phyloP scores from a whole-genome alignment of 139 green algal species.

The Chlamydomonas sp. region DNA sequence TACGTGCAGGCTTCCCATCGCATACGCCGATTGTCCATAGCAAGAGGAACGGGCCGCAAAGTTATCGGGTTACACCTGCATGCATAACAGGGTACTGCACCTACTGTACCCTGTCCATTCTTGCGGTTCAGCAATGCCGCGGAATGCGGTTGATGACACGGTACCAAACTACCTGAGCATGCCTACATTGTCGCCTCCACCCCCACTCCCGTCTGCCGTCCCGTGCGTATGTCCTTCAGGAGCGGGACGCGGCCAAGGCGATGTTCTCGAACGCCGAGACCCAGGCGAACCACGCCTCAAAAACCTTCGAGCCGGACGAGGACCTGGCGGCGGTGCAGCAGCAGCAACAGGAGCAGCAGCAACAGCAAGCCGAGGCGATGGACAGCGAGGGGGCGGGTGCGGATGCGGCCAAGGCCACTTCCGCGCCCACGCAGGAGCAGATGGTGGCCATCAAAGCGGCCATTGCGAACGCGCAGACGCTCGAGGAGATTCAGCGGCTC shows the following conservation, averaged over 20 bases:
- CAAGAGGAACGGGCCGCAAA: too few species aligned
- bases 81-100: too few species aligned
- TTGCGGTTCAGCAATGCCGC: too few species aligned
- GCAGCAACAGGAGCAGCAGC: slow-evolving; percentile 25
- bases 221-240: slow-evolving; percentile 43
- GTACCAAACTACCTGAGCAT: too few species aligned
- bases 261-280: slow-evolving; percentile 63
- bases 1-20: too few species aligned
- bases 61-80: too few species aligned
- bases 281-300: slow-evolving; percentile 52
- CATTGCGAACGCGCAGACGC: slow-evolving; percentile 88
- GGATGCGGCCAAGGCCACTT: slow-evolving; percentile 22
- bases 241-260: slow-evolving; percentile 78
- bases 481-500: slow-evolving; percentile 90
- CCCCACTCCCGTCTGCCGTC: too few species aligned
- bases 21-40: too few species aligned
- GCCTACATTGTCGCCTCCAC: too few species aligned
- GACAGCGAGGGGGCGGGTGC: slow-evolving; percentile 12
- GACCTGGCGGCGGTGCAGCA: slow-evolving; percentile 62
- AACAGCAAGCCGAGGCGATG: slow-evolving; percentile 10
- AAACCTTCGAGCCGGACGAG: slow-evolving; percentile 83
- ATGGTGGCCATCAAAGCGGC: slow-evolving; percentile 89
- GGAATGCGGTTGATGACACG: too few species aligned
- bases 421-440: slow-evolving; percentile 79
- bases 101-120: too few species aligned